A percentile compares a stretch with the other conserved stretches of the same genome.
Evolutionary conservation across 345 rosid species (phyloP).

Genomic region (Litchi chinensis): DNA sequence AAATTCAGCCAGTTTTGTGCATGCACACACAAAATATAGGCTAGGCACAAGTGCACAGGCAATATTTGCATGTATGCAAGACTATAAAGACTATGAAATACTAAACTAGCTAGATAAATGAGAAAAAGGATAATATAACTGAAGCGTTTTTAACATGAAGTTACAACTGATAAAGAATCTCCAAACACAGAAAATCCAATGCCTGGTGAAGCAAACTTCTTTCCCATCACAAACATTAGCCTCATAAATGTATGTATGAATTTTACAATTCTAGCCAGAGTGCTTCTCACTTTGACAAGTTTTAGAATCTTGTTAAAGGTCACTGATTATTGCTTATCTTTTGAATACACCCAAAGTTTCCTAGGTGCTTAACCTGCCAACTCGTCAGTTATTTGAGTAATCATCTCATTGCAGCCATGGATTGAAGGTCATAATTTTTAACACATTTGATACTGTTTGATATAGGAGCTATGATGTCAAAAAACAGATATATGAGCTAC

Average conservation of each 20-base stretch:
- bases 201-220: constrained; percentile 4
- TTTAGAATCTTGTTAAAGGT: not conserved
- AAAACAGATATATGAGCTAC: not conserved
- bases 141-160: not conserved
- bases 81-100: not conserved
- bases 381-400: not conserved
- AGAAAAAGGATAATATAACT: no score
- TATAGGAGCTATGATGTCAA: not conserved
- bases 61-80: not conserved
- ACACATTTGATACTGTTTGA: not conserved
- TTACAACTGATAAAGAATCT: not conserved
- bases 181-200: not conserved
- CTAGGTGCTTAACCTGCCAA: not conserved
- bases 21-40: not conserved
- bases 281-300: constrained; percentile 4
- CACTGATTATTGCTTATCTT: not conserved
- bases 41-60: not conserved
- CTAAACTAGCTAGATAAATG: not conserved
- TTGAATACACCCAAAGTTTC: not conserved
- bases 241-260: not conserved
- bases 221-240: not conserved
- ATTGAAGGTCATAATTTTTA: not conserved
- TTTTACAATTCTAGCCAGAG: not conserved
- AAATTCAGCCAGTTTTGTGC: not conserved
- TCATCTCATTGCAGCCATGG: not conserved